Evolutionary conservation across 805 yeast species (phyloP), one percentile per base, ranked within the genome.

Genomic region (Priceomyces carsonii): DNA sequence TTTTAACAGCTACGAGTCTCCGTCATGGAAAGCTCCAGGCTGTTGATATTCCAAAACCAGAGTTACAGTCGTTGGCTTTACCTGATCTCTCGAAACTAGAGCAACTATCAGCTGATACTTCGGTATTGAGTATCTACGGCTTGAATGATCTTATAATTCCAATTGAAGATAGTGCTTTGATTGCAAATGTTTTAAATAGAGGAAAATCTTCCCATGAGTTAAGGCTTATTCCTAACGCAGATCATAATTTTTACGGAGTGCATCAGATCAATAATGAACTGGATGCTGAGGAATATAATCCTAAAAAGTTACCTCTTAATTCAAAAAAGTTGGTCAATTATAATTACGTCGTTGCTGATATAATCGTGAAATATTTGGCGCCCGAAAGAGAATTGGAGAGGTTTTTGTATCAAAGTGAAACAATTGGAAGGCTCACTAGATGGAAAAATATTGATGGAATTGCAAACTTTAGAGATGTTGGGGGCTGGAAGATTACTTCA

Each of bases 191-290:
- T 7, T 73, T 89, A 32, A 71, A 69, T 18, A 61, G 73, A 4
- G 76, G 89, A 14, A 82, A 42, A 1, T 45, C 46, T 19, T 48
- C 69, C 3, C 73, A 84, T 46, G 64, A 69, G 3, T 61, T 88
- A 35, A 65, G 67, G 23, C 55, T 86, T 6, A 63, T 90, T 8
- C 75, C 76, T 1, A 68, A 66, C 29, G 96, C 95, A 0, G 90
- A 87, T 53, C 98, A 90, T 58, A 86, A 85, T 49, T 89, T 73
- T 51, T 84, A 73, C 51, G 91, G 93, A 0, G 43, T 51, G 1
- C 50, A 57, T 3, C 61, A 48, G 7, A 64, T 73, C 29, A 48
- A 58, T 12, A 62, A 59, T 14, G 70, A 52, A 8, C 48, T 38
- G 10, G 66, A 61, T 21, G 57, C 35, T 27, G 64, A 46, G 38